Percentiles rank a stretch among this genome's conserved stretches.
Evolutionary conservation across 2,329 filamentous ascomycete species (phyloP).

Genomic region (Exophiala dermatitidis): DNA sequence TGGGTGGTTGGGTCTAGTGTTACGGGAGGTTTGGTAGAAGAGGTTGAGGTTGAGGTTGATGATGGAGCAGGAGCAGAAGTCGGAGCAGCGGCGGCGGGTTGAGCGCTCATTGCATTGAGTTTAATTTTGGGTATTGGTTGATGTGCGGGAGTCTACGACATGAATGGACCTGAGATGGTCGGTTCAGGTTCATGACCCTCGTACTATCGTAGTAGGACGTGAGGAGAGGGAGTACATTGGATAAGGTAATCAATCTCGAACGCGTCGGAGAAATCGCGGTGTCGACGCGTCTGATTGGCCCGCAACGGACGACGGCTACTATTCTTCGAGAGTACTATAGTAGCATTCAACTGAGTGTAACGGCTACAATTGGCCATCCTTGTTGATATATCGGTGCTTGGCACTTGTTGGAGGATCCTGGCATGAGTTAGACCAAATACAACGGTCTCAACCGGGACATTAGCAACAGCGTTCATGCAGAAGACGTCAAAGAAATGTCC

Average conservation of each 20-base stretch:
- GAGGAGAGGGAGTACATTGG: background rate
- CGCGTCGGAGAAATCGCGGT: constrained; percentile 4
- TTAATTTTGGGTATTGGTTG: background rate
- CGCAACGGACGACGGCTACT: background rate
- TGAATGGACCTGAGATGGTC: no score
- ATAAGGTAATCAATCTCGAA: background rate
- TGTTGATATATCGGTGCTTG: no score
- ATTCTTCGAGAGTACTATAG: background rate
- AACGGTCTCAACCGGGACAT: no score
- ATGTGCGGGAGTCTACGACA: background rate
- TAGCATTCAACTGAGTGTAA: no score
- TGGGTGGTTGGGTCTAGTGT: constrained; percentile 34
- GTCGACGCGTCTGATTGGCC: constrained; percentile 17
- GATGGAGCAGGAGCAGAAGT: constrained; percentile 18
- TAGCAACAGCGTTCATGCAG: background rate
- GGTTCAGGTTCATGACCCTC: no score
- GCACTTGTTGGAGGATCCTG: no score
- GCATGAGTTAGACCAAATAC: no score
- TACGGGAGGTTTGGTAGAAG: constrained; percentile 28
- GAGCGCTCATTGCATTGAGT: background rate
- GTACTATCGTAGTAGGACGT: background rate
- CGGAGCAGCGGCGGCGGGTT: background rate
- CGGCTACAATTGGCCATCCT: no score
- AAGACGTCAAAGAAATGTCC: constrained; percentile 14
- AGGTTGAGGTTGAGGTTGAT: constrained; percentile 30